phyloP scores from a whole-genome alignment of 2,329 filamentous ascomycete genomes.

The Proliferodiscus dingleyae region DNA sequence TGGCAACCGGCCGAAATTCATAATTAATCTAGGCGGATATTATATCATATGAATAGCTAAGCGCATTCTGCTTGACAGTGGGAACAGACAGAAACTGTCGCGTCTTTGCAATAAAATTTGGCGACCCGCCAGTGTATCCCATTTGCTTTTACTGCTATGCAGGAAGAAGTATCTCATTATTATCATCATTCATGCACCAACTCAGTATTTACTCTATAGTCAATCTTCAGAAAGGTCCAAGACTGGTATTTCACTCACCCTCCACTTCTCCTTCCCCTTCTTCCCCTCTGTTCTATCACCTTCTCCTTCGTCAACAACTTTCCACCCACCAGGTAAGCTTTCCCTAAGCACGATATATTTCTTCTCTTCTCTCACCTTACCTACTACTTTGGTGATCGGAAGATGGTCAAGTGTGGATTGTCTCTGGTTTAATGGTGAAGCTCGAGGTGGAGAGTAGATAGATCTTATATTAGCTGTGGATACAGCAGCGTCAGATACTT shows the following conservation, averaged over 20 bases:
- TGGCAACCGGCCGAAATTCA: too few species aligned
- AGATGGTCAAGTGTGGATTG: neutral
- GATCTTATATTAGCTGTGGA: neutral
- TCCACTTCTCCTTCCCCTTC: slow-evolving; percentile 13
- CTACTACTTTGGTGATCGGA: neutral
- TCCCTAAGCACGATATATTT: slow-evolving; percentile 30
- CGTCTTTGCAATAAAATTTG: too few species aligned
- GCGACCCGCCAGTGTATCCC: too few species aligned
- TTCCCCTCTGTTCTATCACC: neutral
- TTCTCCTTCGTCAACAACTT: slow-evolving; percentile 23
- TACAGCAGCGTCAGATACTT: too few species aligned
- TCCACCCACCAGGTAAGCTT: slow-evolving; percentile 34
- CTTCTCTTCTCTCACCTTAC: slow-evolving; percentile 12
- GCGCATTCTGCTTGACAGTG: too few species aligned
- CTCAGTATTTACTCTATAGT: neutral
- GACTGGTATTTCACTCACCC: slow-evolving; percentile 23
- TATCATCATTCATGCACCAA: neutral
- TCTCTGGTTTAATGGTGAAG: neutral
- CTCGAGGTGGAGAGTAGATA: neutral
- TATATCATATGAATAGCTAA: too few species aligned
- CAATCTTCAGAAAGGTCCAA: slow-evolving; percentile 23
- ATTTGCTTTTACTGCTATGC: too few species aligned
- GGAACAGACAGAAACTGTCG: too few species aligned
- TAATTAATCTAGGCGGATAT: too few species aligned
- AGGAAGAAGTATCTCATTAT: too few species aligned